Evolutionary conservation across 768 basidiomycete genomes (phyloP).

Genomic region (Naganishia randhawae): DNA sequence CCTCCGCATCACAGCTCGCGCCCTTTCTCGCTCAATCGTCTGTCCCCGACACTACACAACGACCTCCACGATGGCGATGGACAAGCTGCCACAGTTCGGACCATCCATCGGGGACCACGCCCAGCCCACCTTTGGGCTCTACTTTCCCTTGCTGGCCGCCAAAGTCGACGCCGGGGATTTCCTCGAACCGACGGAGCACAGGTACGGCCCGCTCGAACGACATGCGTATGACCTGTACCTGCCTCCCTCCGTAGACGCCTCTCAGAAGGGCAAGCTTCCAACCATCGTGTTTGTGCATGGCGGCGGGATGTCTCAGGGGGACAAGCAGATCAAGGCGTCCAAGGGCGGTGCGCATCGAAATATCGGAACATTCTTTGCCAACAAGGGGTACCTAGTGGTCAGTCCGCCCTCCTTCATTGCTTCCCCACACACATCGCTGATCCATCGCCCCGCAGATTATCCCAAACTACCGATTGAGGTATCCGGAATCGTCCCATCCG

Average conservation of each 20-base stretch:
- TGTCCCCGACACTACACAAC: background rate
- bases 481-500: background rate
- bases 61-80: background rate
- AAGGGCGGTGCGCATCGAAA: conserved; percentile 20
- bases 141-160: conserved; percentile 6
- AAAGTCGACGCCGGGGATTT: background rate
- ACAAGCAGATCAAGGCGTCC: conserved; percentile 5
- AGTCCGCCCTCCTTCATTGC: background rate
- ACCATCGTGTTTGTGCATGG: conserved; percentile 26
- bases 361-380: conserved; percentile 22
- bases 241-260: background rate
- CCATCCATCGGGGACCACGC: background rate
- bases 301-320: conserved; percentile 22
- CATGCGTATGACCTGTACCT: conserved; percentile 25
- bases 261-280: background rate
- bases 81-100: conserved; percentile 9
- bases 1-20: background rate
- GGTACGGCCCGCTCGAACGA: background rate
- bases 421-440: background rate
- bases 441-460: conserved; percentile 10
- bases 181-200: background rate
- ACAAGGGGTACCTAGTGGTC: conserved; percentile 10
- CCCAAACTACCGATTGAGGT: conserved; percentile 26
- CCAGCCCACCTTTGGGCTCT: background rate
- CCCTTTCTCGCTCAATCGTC: background rate